These are phyloP conservation scores for Lepidium sativum DNA, from an alignment of 345 rosid genomes.

Conservation along the genomic window DNA sequence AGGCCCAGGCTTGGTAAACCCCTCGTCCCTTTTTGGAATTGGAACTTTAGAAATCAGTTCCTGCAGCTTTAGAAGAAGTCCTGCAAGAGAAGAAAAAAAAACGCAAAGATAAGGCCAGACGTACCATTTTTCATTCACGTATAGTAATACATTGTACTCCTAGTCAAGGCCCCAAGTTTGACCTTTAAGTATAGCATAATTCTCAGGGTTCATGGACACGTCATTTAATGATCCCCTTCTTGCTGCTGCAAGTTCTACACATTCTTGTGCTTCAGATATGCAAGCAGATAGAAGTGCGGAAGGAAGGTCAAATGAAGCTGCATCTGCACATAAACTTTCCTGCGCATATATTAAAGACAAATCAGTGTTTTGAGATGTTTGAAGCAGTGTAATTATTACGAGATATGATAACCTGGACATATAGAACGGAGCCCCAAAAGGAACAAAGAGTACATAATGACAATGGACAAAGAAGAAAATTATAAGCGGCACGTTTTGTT, in stretches of 20 bases:
- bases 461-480: neutral
- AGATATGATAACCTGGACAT: neutral
- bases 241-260: conserved; percentile 59
- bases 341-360: conserved; percentile 29
- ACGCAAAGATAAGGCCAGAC: neutral
- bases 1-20: conserved; percentile 89
- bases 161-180: neutral
- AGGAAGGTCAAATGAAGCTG: conserved; percentile 91
- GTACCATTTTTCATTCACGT: neutral
- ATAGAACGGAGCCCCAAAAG: neutral
- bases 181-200: conserved; percentile 94
- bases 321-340: conserved; percentile 92
- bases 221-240: conserved; percentile 63
- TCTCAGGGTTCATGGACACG: conserved; percentile 63
- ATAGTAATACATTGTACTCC: neutral
- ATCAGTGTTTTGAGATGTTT: neutral
- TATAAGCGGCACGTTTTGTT: neutral
- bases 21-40: conserved; percentile 64
- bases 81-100: conserved; percentile 36
- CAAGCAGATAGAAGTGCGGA: conserved; percentile 69
- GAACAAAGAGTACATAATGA: neutral
- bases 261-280: conserved; percentile 81
- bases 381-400: neutral
- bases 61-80: conserved; percentile 84
- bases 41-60: conserved; percentile 76